Base-by-base conservation (phyloP, 1,284 basidiomycete genomes). In the Pascua sp. region DNA sequence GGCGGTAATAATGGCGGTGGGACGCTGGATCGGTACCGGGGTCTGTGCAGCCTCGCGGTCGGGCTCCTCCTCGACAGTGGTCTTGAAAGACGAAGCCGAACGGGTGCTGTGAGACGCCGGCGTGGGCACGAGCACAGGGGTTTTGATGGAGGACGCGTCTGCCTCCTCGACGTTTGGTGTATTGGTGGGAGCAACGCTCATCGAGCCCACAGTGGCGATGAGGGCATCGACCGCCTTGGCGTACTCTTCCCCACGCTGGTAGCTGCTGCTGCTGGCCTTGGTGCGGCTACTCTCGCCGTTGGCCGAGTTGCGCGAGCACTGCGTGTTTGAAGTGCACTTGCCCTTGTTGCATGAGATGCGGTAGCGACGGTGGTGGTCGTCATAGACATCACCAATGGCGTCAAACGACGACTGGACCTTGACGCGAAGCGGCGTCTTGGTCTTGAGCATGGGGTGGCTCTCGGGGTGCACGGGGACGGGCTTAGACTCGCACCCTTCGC, bases 381-480 rank as follows among this genome's bases (percentile, higher is more conserved):
- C 61, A 47, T 59, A 55, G n/a, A 59, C 57, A 47, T 60, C 57
- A 42, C 54, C 55, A 18, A 61, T 57, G 10, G 61, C 52, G 47
- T 65, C 62, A 48, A 69, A 59, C 13, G 63, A 59, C 15, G 69
- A 67, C 37, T 56, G 60, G 38, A 67, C 63, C 43, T 74, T 68
- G 54, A 74, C 61, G n/a, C 60, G 55, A 37, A 73, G 64, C 5
- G 73, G 69, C 11, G 62, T 57, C 70, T 82, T 87, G 75, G 91
- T 81, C 82, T 93, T 94, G 70, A 93, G 76, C 77, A 93, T 74
- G 0, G 89, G 85, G 70, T 94, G 91, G 42, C 79, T 82, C 8
- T 74, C 65, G 0, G 89, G 89, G 71, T 94, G 91, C 11, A 87
- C 80, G 5, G 86, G 76, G 57, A 90, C 88, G 0, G 91, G 90